A percentile compares a stretch with the other conserved stretches of the same genome.
Evolutionary conservation across 257 asterid species (phyloP).

Genomic region (Hygrophila difformis): DNA sequence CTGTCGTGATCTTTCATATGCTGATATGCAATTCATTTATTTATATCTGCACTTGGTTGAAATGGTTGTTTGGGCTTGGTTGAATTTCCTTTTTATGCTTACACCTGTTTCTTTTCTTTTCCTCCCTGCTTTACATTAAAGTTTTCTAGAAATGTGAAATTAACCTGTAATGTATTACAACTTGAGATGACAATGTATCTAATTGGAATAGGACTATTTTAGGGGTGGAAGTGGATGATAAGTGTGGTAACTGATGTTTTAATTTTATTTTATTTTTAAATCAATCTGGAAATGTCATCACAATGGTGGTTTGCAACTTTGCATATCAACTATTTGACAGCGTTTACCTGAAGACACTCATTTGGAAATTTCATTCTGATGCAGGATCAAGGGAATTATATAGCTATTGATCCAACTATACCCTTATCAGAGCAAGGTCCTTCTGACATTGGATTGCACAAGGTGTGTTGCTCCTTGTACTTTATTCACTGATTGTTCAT

Average conservation of each 20-base stretch:
- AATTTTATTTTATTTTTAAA: too few species aligned
- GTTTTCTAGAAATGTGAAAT: too few species aligned
- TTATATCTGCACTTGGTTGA: too few species aligned
- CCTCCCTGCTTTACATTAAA: not conserved
- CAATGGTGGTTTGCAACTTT: too few species aligned
- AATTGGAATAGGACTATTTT: not conserved
- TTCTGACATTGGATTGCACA: conserved; percentile 84
- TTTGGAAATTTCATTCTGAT: conserved; percentile 8
- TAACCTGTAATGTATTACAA: too few species aligned
- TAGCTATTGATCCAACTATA: conserved; percentile 73
- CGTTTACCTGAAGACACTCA: not conserved
- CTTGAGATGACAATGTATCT: conserved; percentile 1
- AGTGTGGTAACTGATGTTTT: not conserved
- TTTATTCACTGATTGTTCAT: conserved; percentile 4
- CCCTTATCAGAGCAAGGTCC: conserved; percentile 96
- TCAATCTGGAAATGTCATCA: too few species aligned
- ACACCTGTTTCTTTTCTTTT: not conserved
- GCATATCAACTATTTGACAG: too few species aligned
- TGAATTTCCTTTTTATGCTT: too few species aligned
- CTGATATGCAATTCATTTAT: conserved; percentile 1
- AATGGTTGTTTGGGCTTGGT: too few species aligned
- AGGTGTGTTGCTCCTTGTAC: conserved; percentile 42
- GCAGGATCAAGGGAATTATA: conserved; percentile 87
- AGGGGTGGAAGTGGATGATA: conserved; percentile 5
- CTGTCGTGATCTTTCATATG: conserved; percentile 15